Evolutionary conservation across 164 flowering plant genomes (phyloP).

Genomic region (Santalum album): DNA sequence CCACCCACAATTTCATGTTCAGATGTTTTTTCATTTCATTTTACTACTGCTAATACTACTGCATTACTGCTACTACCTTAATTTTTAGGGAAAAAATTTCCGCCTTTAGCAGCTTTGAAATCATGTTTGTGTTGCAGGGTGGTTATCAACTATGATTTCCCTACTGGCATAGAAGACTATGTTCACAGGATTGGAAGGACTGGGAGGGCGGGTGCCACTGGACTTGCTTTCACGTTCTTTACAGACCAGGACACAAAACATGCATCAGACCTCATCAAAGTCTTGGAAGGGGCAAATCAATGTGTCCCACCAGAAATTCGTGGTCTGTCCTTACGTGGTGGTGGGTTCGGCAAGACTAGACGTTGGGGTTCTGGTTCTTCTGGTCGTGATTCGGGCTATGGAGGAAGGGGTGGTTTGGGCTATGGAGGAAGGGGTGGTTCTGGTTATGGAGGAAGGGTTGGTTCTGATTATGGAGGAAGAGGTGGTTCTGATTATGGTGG

Average conservation of each 20-base stretch:
- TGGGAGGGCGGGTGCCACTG: constrained; percentile 91
- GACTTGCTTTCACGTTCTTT: constrained; percentile 71
- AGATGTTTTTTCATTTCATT: too few species aligned
- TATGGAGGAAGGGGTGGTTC: constrained; percentile 29
- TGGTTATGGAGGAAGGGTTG: not conserved
- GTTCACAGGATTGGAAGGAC: constrained; percentile 92
- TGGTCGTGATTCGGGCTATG: constrained; percentile 41
- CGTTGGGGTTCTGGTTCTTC: constrained; percentile 52
- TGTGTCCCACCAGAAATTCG: constrained; percentile 64
- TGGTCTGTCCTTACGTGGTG: constrained; percentile 59
- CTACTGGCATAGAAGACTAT: constrained; percentile 86
- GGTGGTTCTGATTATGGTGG: too few species aligned
- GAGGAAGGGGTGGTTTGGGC: constrained; percentile 30
- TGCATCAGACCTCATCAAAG: constrained; percentile 71
- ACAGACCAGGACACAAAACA: constrained; percentile 67
- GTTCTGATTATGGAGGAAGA: too few species aligned
- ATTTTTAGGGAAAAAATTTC: too few species aligned
- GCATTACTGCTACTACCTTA: too few species aligned
- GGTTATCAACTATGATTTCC: constrained; percentile 86
- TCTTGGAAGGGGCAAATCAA: constrained; percentile 81
- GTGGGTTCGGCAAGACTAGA: constrained; percentile 45
- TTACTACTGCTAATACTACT: too few species aligned
- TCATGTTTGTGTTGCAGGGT: too few species aligned
- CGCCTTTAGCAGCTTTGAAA: too few species aligned
- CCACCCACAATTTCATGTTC: too few species aligned